phyloP scores from a whole-genome alignment of 2,329 filamentous ascomycete species.

The Trichophyton mentagrophytes region DNA sequence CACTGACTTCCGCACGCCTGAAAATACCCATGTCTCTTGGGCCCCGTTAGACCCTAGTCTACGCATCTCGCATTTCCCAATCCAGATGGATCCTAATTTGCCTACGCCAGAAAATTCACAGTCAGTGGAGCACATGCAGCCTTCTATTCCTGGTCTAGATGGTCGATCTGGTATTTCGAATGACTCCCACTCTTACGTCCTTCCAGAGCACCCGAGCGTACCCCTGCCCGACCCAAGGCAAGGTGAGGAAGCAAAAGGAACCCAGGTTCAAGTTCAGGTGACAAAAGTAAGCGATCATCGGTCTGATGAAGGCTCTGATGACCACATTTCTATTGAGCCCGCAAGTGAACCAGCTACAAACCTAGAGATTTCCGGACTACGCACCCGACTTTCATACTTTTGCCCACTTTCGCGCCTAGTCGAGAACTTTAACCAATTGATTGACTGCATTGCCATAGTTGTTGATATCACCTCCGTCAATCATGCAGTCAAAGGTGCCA shows the following conservation, averaged over 20 bases:
- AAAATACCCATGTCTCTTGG: slow-evolving; percentile 6
- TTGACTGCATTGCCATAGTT: slow-evolving; percentile 34
- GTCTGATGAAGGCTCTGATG: background rate
- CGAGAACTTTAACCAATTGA: slow-evolving; percentile 28
- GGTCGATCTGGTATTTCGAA: background rate
- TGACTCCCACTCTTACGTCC: background rate
- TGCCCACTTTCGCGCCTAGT: slow-evolving; percentile 31
- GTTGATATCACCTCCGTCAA: slow-evolving; percentile 21
- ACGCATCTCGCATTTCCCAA: background rate
- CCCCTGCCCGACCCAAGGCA: background rate
- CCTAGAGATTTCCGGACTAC: slow-evolving; percentile 24
- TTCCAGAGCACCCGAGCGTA: background rate
- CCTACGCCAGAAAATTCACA: slow-evolving; percentile 7
- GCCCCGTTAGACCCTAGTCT: background rate
- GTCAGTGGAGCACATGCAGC: background rate
- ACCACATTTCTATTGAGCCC: background rate
- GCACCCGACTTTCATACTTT: slow-evolving; percentile 33
- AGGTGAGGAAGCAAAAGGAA: background rate
- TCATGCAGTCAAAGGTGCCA: slow-evolving; percentile 26
- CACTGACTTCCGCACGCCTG: slow-evolving; percentile 2
- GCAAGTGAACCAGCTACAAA: slow-evolving; percentile 3
- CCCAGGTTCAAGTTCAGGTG: background rate
- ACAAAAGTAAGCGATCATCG: background rate
- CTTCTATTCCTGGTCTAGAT: background rate
- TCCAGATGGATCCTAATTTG: background rate